Conservation (phyloP, 768 basidiomycete species). For the Chalciporus sphaerocephalus region DNA sequence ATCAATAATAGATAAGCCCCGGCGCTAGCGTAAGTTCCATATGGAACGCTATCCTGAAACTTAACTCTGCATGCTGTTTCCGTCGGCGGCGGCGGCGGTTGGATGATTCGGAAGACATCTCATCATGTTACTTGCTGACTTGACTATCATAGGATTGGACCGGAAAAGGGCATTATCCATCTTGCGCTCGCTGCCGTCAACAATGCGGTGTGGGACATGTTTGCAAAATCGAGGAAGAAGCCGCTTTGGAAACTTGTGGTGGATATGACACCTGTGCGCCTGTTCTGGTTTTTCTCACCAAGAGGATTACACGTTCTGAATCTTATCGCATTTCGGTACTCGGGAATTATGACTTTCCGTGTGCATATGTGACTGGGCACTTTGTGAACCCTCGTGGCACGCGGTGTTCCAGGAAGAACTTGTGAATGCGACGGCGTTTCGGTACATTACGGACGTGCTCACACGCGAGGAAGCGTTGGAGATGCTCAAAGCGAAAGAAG, state of each 20-base stretch:
- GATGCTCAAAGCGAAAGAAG: conserved; percentile 70
- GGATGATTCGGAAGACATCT: background rate
- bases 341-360: background rate
- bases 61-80: background rate
- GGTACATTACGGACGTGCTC: conserved; percentile 89
- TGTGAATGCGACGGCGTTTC: conserved; percentile 70
- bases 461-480: conserved; percentile 83
- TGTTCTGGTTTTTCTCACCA: conserved; percentile 7
- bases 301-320: background rate
- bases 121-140: background rate
- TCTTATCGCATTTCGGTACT: background rate
- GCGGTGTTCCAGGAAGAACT: conserved; percentile 56
- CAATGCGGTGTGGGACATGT: conserved; percentile 93
- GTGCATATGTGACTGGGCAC: background rate
- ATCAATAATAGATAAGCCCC: background rate
- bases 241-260: conserved; percentile 90
- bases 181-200: conserved; percentile 83
- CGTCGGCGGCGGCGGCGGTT: conserved; percentile 1
- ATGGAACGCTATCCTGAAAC: background rate
- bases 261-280: conserved; percentile 72
- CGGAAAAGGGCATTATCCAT: conserved; percentile 90
- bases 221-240: conserved; percentile 69
- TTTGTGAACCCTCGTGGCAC: conserved; percentile 4
- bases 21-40: background rate
- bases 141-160: conserved; percentile 60